Conservation (phyloP, 208 protist species). For the Leishmania braziliensis region DNA sequence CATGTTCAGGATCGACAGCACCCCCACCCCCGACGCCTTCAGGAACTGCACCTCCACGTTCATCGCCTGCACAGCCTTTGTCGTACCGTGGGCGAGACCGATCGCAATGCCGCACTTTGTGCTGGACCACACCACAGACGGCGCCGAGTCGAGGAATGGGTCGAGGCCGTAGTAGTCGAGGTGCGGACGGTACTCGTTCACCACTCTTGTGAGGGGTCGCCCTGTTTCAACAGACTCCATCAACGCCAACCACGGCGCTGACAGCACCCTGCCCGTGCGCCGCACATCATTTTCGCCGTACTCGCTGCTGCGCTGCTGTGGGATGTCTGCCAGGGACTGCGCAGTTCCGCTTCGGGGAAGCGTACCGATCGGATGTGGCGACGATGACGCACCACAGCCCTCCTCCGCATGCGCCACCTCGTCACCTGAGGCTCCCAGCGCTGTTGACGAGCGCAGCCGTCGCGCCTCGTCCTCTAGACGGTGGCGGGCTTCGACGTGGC, state of each 20-base stretch:
- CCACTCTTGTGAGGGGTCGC: slow-evolving; percentile 62
- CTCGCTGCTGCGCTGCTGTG: slow-evolving; percentile 5
- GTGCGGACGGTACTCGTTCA: slow-evolving; percentile 69
- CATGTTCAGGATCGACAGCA: slow-evolving; percentile 85
- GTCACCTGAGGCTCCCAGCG: neutral
- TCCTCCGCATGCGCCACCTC: neutral
- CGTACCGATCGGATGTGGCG: slow-evolving; percentile 6
- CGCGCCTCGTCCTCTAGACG: slow-evolving; percentile 38
- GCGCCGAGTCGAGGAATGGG: slow-evolving; percentile 71
- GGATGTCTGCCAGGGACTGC: neutral
- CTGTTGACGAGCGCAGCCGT: slow-evolving; percentile 11
- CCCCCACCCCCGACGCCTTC: slow-evolving; percentile 73
- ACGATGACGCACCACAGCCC: neutral
- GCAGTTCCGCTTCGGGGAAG: slow-evolving; percentile 5
- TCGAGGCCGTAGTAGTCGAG: slow-evolving; percentile 87
- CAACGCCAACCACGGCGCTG: slow-evolving; percentile 66
- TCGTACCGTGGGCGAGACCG: slow-evolving; percentile 73
- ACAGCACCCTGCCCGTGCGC: slow-evolving; percentile 10
- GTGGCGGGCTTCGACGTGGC: slow-evolving; percentile 42
- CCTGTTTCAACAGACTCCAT: slow-evolving; percentile 71
- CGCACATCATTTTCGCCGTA: neutral
- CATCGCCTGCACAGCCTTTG: slow-evolving; percentile 66
- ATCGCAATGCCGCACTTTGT: slow-evolving; percentile 81
- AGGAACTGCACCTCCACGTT: slow-evolving; percentile 87
- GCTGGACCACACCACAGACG: slow-evolving; percentile 83